Evolutionary conservation across 805 yeast genomes (phyloP).

Genomic region (Kluyveromyces dobzhanskii): DNA sequence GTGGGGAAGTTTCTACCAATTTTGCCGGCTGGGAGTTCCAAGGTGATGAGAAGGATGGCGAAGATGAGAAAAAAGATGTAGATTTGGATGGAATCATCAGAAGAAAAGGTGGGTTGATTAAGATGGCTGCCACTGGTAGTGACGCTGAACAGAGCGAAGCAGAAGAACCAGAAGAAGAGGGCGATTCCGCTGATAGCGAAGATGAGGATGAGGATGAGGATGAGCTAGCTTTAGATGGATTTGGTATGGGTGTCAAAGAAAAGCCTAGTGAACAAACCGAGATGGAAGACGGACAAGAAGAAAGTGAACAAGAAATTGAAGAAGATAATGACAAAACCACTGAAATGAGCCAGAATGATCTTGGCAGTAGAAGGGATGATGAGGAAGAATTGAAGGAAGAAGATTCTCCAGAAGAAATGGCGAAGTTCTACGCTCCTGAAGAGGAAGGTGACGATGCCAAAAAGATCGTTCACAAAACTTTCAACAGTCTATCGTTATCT

Average conservation of each 20-base stretch:
- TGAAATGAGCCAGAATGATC: conserved; percentile 24
- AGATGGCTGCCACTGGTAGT: conserved; percentile 39
- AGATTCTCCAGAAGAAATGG: conserved; percentile 67
- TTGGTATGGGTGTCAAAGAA: conserved; percentile 31
- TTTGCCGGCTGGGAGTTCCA: conserved; percentile 84
- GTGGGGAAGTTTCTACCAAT: conserved; percentile 36
- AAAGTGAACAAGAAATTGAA: conserved; percentile 25
- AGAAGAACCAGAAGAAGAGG: conserved; percentile 38
- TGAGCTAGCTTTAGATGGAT: conserved; percentile 32
- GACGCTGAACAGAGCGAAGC: conserved; percentile 32
- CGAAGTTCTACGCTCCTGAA: conserved; percentile 61
- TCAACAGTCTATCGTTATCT: conserved; percentile 72
- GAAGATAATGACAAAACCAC: conserved; percentile 18
- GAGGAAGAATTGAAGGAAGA: conserved; percentile 21
- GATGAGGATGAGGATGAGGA: conserved; percentile 28
- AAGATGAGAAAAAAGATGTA: conserved; percentile 44
- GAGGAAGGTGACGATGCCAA: conserved; percentile 47
- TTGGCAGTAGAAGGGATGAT: conserved; percentile 22
- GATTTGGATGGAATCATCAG: conserved; percentile 83
- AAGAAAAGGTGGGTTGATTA: conserved; percentile 72
- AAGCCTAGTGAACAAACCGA: conserved; percentile 15
- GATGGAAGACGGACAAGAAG: conserved; percentile 24
- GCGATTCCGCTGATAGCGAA: conserved; percentile 26
- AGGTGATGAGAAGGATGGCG: conserved; percentile 28
- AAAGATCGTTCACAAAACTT: conserved; percentile 48